Evolutionary conservation across 192 early-diverging fungal genomes (phyloP), one percentile per base, ranked within the genome.

Genomic region (Linnemannia schmuckeri): DNA sequence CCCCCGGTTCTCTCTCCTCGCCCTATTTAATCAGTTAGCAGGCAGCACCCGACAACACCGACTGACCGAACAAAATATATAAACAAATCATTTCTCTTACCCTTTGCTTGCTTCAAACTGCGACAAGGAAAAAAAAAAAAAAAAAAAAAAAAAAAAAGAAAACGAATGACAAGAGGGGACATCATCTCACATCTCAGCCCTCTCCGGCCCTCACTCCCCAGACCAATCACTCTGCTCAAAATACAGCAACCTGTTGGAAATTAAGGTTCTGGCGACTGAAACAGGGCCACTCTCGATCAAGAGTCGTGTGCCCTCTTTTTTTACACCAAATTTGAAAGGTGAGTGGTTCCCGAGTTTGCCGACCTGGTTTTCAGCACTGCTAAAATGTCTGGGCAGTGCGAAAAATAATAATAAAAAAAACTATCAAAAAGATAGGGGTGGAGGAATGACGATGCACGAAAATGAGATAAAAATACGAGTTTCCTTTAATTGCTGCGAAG

Each of bases 181-280:
- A 61, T 61, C 55, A 61, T 61, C 49, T 52, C 49, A 5, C 49
- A 18, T 52, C 18, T 52, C 49, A 22, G 49, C 49, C 17, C 20
- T 4, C 6, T 17, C 18, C 49, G 5, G 18, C 49, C 49, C 20
- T 33, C 61, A 33, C 12, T 27, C 27, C 27, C 7, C 22, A 61
- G n/a, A 66, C 61, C 61, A 66, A 63, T 63, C 55, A 57, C 3
- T 52, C 6, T 0, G 6, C 30, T 7, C 12, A 12, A 27, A 20
- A 54, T 18, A 54, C 52, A 37, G 37, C 52, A 49, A 17, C 17
- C 52, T 54, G 52, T 47, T 15, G 30, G 10, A 66, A 35, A 30
- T 66, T 66, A 66, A 66, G 13, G 61, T 66, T 66, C 61, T 66
- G 61, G 61, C 61, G 24, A 66, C 61, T 66, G 61, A 66, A 66